Evolutionary conservation across 2,329 filamentous ascomycete genomes (phyloP).

Genomic region (Aspergillus fumigatiaffinis): DNA sequence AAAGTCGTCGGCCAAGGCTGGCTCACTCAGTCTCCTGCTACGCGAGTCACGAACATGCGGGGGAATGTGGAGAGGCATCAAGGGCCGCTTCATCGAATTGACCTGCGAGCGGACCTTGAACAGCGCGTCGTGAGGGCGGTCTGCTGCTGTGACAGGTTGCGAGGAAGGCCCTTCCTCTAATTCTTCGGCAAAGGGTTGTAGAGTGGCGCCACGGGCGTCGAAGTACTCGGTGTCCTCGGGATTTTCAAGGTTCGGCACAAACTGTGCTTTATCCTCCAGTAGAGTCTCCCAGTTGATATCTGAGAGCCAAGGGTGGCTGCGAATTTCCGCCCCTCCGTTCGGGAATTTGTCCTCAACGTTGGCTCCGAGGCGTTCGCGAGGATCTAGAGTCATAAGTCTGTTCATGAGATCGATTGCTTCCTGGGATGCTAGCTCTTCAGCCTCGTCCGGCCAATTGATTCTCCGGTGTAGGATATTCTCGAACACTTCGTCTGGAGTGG

Average conservation of each 20-base stretch:
- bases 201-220: conserved; percentile 81
- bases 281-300: conserved; percentile 86
- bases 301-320: conserved; percentile 81
- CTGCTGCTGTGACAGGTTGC: conserved; percentile 66
- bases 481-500: conserved; percentile 88
- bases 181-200: conserved; percentile 90
- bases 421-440: conserved; percentile 72
- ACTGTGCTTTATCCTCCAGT: conserved; percentile 92
- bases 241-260: conserved; percentile 87
- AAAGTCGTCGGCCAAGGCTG: conserved; percentile 85
- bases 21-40: conserved; percentile 83
- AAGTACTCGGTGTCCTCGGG: conserved; percentile 99
- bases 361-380: conserved; percentile 74
- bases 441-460: conserved; percentile 88
- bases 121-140: conserved; percentile 90
- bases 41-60: conserved; percentile 92
- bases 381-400: conserved; percentile 79
- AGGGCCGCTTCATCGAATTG: conserved; percentile 78
- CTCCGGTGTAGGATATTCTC: conserved; percentile 88
- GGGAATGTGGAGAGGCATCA: conserved; percentile 95
- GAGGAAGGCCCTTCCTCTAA: conserved; percentile 84
- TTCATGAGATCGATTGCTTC: conserved; percentile 96
- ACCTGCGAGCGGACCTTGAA: conserved; percentile 85
- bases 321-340: conserved; percentile 86
- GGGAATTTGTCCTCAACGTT: conserved; percentile 79